These are phyloP conservation scores for Yarrowia porcina DNA, from an alignment of 805 yeast genomes.

Conservation along the genomic window DNA sequence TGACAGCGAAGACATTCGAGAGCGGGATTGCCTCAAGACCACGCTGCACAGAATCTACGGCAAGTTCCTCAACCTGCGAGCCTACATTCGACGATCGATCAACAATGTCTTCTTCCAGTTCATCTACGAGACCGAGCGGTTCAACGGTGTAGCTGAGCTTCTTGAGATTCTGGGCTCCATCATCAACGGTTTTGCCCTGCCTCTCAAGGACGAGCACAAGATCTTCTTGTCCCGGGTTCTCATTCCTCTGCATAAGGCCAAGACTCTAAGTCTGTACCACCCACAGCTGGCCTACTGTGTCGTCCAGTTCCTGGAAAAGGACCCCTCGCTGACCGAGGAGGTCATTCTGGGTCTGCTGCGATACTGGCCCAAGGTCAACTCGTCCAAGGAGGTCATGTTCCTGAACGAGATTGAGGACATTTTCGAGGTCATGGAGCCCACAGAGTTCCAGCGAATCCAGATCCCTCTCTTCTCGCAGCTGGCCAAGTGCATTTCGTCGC, in stretches of 20 bases:
- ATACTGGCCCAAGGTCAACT: slow-evolving; percentile 95
- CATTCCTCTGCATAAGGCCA: slow-evolving; percentile 88
- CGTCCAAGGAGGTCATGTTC: slow-evolving; percentile 95
- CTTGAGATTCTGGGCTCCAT: slow-evolving; percentile 93
- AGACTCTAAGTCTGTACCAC: slow-evolving; percentile 83
- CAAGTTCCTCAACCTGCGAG: slow-evolving; percentile 81
- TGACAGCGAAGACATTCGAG: slow-evolving; percentile 95
- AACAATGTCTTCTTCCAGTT: slow-evolving; percentile 90
- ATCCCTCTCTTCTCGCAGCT: slow-evolving; percentile 91
- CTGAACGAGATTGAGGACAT: slow-evolving; percentile 95
- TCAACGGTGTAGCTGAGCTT: slow-evolving; percentile 92
- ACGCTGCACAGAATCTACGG: slow-evolving; percentile 96
- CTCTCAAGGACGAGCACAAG: slow-evolving; percentile 95
- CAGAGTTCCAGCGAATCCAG: slow-evolving; percentile 85
- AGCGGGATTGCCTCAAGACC: slow-evolving; percentile 91
- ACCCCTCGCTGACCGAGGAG: slow-evolving; percentile 86
- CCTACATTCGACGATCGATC: slow-evolving; percentile 87
- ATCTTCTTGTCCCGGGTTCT: slow-evolving; percentile 80
- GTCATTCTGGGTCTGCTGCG: slow-evolving; percentile 91
- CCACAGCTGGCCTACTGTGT: slow-evolving; percentile 97
- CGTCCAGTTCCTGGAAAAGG: slow-evolving; percentile 94
- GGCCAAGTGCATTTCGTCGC: slow-evolving; percentile 87
- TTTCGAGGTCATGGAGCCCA: slow-evolving; percentile 91
- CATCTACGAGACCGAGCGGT: slow-evolving; percentile 90
- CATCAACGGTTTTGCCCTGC: slow-evolving; percentile 96